Evolutionary conservation across 2,329 filamentous ascomycete genomes (phyloP), one percentile per base, ranked within the genome.

Genomic region (Penicillium sp.): DNA sequence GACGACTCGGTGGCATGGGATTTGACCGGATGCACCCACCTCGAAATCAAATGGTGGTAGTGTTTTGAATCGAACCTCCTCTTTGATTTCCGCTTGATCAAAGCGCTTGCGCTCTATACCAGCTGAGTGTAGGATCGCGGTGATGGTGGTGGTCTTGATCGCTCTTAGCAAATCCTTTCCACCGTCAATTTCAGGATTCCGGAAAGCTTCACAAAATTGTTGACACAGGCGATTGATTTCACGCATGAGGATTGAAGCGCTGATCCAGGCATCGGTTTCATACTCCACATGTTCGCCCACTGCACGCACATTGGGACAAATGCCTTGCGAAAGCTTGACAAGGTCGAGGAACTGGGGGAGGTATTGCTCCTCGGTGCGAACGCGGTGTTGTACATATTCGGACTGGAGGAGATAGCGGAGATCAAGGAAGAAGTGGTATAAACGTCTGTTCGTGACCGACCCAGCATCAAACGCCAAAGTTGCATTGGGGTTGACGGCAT

Each of bases 361-460:
- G 67, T 99, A 99, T 54, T 92, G 85, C 49, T 89, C 86, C 71
- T 97, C 92, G 3, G 82, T 87, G 34, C 94, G 86, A 58, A 97
- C 84, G 49, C 88, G 86, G 63, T 91, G 86, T 70, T 96, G 92
- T 2, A 97, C 92, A 70, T 95, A 90, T 26, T 90, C 86, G 0
- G 92, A 95, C 37, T 89, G 86, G 59, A 97, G 90, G 0, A 99
- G 84, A 73, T 94, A 96, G 65, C 92, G 91, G 62, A 97, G 81
- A 71, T 99, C 94, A 55, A 92, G 83, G 76, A 97, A 99, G 78
- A 99, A 99, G 73, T 97, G 94, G 68, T 97, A 97, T 82, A 99
- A 92, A 29, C 94, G 86, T 44, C 94, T 83, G 71, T 99, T 99
- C 0, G 92, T 96, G 14, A 97, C 91, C 1, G 93, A 94, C 1